These are phyloP conservation scores for Myriangium duriaei DNA, from an alignment of 2,329 filamentous ascomycete genomes.

Conservation along the genomic window DNA sequence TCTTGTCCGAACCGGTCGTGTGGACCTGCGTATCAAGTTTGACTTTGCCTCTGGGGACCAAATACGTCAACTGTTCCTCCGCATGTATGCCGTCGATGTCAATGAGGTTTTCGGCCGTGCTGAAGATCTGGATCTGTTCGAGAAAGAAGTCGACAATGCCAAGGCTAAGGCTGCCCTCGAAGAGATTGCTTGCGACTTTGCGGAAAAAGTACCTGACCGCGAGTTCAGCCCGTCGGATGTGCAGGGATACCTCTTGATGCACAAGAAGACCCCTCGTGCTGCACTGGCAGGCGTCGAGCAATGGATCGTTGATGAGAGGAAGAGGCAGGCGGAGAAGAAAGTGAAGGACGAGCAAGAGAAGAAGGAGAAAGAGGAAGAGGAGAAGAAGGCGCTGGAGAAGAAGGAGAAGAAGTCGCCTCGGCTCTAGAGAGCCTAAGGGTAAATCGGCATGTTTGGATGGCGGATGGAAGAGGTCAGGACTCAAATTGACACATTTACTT, in stretches of 20 bases:
- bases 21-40: conserved; percentile 56
- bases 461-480: too few relatives aligned
- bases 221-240: conserved; percentile 41
- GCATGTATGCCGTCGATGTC: conserved; percentile 19
- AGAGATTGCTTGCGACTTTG: conserved; percentile 33
- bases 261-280: conserved; percentile 35
- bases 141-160: conserved; percentile 2
- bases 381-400: too few relatives aligned
- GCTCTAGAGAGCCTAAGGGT: too few relatives aligned
- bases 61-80: conserved; percentile 30
- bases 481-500: too few relatives aligned
- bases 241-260: conserved; percentile 39
- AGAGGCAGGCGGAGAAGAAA: conserved; percentile 14
- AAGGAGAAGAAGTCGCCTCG: too few relatives aligned
- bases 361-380: conserved; percentile 14
- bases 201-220: conserved; percentile 32
- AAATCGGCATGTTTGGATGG: too few relatives aligned
- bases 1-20: conserved; percentile 59
- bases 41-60: conserved; percentile 30
- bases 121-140: conserved; percentile 5
- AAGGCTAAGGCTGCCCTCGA: conserved; percentile 18
- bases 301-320: conserved; percentile 28
- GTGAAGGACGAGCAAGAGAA: conserved; percentile 19
- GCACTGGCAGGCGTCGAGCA: conserved; percentile 31
- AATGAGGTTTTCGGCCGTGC: not conserved